Conservation (phyloP, 2,329 filamentous ascomycete species). For the Alternaria metachromatica region DNA sequence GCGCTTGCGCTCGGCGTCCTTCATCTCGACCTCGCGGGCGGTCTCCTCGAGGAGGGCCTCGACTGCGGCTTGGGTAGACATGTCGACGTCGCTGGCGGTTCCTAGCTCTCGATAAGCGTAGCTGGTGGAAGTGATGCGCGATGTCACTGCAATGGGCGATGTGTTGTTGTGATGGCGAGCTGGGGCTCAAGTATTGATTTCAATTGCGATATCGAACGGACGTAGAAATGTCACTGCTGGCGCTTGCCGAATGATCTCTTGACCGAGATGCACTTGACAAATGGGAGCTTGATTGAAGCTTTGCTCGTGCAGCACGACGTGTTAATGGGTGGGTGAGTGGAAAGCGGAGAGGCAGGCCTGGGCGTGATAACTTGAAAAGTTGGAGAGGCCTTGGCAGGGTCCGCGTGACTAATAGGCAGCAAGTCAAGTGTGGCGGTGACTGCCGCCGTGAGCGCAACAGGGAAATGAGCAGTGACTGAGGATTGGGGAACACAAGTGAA, state of each 20-base stretch:
- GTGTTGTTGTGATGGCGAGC: constrained; percentile 24
- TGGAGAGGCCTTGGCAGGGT: constrained; percentile 13
- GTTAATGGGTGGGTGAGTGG: constrained; percentile 15
- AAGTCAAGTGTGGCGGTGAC: background rate
- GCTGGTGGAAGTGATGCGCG: constrained; percentile 26
- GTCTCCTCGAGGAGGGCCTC: constrained; percentile 83
- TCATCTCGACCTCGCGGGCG: constrained; percentile 30
- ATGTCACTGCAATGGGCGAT: constrained; percentile 32
- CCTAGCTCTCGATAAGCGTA: constrained; percentile 37
- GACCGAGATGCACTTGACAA: constrained; percentile 20
- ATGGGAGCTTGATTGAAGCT: constrained; percentile 20
- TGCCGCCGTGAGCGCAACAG: background rate
- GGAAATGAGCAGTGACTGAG: background rate
- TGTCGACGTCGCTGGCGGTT: constrained; percentile 11
- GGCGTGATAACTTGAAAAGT: constrained; percentile 6
- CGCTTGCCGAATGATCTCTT: constrained; percentile 17
- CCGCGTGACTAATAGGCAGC: constrained; percentile 4
- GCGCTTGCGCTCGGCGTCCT: constrained; percentile 20
- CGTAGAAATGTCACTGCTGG: constrained; percentile 21
- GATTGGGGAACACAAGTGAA: background rate
- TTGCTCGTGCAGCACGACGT: constrained; percentile 18
- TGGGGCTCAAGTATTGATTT: constrained; percentile 27
- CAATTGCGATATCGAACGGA: constrained; percentile 28
- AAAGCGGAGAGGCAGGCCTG: constrained; percentile 7
- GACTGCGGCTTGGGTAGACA: constrained; percentile 69